Evolutionary conservation across 306 rosid species (phyloP).

Genomic region (Phaseolus lunatus): DNA sequence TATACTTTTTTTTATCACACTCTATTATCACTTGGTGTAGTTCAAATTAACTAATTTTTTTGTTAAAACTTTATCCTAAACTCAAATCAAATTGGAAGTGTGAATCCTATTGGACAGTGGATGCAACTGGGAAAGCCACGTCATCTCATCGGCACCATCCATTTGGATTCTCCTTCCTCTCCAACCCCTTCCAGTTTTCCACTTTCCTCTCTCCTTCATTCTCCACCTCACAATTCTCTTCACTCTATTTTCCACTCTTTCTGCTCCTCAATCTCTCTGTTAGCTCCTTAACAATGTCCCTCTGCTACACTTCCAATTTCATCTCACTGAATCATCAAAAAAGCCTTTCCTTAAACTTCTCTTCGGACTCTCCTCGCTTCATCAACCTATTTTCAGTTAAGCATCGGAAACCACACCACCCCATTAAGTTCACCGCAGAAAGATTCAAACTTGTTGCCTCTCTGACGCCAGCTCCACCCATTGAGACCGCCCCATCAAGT

Average conservation of each 20-base stretch:
- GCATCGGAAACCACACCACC: conserved; percentile 45
- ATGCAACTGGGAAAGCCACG: conserved; percentile 41
- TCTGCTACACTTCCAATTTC: conserved; percentile 62
- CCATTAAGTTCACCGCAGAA: conserved; percentile 49
- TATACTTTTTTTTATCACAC: no score
- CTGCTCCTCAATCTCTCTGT: conserved; percentile 33
- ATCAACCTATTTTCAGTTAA: conserved; percentile 58
- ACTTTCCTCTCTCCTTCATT: conserved; percentile 25
- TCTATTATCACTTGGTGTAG: no score
- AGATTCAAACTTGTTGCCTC: conserved; percentile 60
- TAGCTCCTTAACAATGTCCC: conserved; percentile 57
- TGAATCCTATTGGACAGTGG: background rate
- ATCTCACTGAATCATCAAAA: conserved; percentile 60
- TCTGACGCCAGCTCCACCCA: conserved; percentile 51
- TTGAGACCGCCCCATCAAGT: conserved; percentile 55
- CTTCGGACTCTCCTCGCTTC: conserved; percentile 66
- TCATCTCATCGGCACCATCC: conserved; percentile 51
- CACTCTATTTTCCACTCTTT: no score
- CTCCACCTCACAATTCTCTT: no score
- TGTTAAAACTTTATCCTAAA: no score
- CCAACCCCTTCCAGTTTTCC: background rate
- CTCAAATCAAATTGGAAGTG: background rate
- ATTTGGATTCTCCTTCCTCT: conserved; percentile 50
- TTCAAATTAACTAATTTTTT: no score
- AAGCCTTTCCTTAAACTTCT: conserved; percentile 48